phyloP scores from a whole-genome alignment of 116 monocot genomes.

The Posidonia oceanica region DNA sequence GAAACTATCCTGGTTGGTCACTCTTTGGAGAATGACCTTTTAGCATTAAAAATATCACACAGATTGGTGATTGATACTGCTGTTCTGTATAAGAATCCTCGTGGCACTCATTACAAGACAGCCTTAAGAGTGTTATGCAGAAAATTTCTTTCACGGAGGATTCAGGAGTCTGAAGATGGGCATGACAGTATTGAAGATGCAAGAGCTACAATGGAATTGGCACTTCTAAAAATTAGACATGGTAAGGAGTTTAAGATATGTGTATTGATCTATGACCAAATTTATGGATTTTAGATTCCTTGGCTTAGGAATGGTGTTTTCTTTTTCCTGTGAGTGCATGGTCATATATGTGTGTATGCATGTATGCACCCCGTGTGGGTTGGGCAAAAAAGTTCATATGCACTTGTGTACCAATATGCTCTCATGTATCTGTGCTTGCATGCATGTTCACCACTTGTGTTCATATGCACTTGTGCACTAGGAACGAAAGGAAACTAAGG shows the following conservation, averaged over 20 bases:
- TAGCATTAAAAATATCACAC: conserved; percentile 85
- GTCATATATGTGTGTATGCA: too few species aligned
- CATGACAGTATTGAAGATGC: conserved; percentile 99
- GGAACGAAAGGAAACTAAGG: too few species aligned
- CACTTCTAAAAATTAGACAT: conserved; percentile 62
- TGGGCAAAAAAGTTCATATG: too few species aligned
- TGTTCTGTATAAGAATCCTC: conserved; percentile 58
- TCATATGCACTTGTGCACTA: too few species aligned
- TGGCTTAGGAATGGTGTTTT: too few species aligned
- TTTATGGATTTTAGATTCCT: not conserved
- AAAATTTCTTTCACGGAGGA: conserved; percentile 66
- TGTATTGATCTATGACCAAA: not conserved
- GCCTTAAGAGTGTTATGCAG: conserved; percentile 64
- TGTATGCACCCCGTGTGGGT: too few species aligned
- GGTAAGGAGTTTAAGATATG: conserved; percentile 30
- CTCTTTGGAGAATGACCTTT: conserved; percentile 96
- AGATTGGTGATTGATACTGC: conserved; percentile 88
- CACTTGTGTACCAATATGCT: too few species aligned
- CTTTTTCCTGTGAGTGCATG: too few species aligned
- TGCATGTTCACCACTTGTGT: too few species aligned
- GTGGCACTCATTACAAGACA: conserved; percentile 32
- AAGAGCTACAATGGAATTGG: conserved; percentile 82
- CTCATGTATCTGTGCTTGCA: too few species aligned
- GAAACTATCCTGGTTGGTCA: conserved; percentile 97
- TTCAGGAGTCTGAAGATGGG: conserved; percentile 63